Evolutionary conservation across 208 protist genomes (phyloP).

Genomic region (Leishmania major): DNA sequence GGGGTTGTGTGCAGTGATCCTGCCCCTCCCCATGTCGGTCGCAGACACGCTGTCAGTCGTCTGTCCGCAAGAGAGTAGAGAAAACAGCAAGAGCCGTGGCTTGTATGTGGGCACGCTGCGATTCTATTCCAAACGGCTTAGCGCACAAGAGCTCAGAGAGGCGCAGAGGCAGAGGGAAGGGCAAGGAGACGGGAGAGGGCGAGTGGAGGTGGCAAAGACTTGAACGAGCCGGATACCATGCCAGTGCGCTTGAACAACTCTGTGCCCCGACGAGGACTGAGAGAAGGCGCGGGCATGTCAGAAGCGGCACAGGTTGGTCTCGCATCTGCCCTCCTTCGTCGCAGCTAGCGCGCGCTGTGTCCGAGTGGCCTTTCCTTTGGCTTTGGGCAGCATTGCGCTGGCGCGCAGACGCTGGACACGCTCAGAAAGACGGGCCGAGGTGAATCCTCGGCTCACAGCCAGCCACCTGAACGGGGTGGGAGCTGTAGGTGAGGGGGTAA

Average conservation of each 20-base stretch:
- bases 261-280: background rate
- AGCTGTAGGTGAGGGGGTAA: no score
- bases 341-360: background rate
- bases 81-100: constrained; percentile 6
- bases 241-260: background rate
- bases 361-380: background rate
- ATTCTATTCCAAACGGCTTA: background rate
- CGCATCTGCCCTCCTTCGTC: background rate
- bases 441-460: background rate
- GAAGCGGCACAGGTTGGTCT: background rate
- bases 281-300: background rate
- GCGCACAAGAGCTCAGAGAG: background rate
- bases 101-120: background rate
- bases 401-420: background rate
- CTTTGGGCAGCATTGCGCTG: background rate
- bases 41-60: background rate
- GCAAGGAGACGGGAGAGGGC: background rate
- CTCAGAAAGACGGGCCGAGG: background rate
- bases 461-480: background rate
- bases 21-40: background rate
- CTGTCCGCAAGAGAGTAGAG: background rate
- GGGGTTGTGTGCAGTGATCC: background rate
- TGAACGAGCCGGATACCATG: background rate
- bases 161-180: background rate
- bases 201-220: background rate